phyloP scores from a whole-genome alignment of 148 eudicot species.

The Vaccinium corymbosum region DNA sequence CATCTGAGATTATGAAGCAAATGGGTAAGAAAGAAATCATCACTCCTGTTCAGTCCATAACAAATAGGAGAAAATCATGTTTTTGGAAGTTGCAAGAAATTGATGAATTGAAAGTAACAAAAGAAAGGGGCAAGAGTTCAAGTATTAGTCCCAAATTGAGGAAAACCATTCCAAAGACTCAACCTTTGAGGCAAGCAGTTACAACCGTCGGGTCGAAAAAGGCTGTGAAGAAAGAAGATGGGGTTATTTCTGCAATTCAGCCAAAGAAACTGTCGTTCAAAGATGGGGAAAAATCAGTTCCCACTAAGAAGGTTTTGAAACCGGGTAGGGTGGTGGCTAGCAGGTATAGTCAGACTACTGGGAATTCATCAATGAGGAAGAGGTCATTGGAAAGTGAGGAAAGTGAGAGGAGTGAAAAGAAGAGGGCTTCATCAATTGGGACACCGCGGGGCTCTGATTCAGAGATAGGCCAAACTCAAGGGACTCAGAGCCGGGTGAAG shows the following conservation, averaged over 20 bases:
- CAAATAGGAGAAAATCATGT: constrained; percentile 70
- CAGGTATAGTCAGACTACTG: constrained; percentile 58
- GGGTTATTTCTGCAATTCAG: constrained; percentile 48
- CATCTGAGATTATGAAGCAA: constrained; percentile 50
- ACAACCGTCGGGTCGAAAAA: constrained; percentile 62
- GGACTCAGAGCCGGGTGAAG: constrained; percentile 44
- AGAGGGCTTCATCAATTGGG: constrained; percentile 54
- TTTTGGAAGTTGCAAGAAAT: constrained; percentile 77
- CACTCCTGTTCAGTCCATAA: constrained; percentile 53
- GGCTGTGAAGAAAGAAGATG: constrained; percentile 67
- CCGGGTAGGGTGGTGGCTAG: constrained; percentile 79
- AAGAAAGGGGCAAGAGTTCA: constrained; percentile 53
- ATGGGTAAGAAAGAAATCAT: constrained; percentile 33
- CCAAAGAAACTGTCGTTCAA: constrained; percentile 85
- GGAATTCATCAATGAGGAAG: constrained; percentile 60
- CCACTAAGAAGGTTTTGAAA: constrained; percentile 56
- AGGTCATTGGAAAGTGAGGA: constrained; percentile 68
- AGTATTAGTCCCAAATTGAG: constrained; percentile 69
- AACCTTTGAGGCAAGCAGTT: constrained; percentile 43
- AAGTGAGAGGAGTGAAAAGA: constrained; percentile 59
- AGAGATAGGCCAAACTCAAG: constrained; percentile 23
- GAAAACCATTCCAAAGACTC: constrained; percentile 32
- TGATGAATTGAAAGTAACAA: constrained; percentile 63
- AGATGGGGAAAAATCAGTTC: constrained; percentile 55
- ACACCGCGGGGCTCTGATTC: constrained; percentile 22